Evolutionary conservation across 2,329 filamentous ascomycete genomes (phyloP).

Genomic region (Sporothrix mexicana): DNA sequence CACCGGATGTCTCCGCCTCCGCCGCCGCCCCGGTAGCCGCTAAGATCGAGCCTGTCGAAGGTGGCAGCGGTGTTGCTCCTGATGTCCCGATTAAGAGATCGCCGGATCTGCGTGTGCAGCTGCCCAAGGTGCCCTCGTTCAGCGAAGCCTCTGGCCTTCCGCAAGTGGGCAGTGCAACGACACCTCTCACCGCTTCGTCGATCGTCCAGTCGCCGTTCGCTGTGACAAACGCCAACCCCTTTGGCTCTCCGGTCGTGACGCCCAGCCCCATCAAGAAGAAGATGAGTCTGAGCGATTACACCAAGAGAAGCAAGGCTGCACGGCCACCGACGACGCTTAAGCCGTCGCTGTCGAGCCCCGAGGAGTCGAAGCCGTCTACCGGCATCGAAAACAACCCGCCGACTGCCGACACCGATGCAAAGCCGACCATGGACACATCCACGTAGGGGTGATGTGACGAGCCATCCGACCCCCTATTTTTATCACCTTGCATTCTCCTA

Average conservation of each 20-base stretch:
- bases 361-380: conserved; percentile 50
- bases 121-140: conserved; percentile 55
- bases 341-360: conserved; percentile 45
- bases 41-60: conserved; percentile 28
- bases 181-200: conserved; percentile 54
- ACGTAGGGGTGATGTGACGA: no score
- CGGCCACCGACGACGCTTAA: conserved; percentile 51
- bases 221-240: conserved; percentile 50
- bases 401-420: not conserved
- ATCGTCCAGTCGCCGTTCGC: conserved; percentile 59
- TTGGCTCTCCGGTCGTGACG: conserved; percentile 50
- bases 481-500: not conserved
- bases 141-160: conserved; percentile 39
- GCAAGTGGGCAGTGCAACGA: conserved; percentile 41
- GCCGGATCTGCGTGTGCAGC: conserved; percentile 59
- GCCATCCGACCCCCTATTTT: not conserved
- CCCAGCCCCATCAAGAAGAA: conserved; percentile 71
- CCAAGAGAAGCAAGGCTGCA: conserved; percentile 62
- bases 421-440: not conserved
- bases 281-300: conserved; percentile 69
- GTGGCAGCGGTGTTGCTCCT: conserved; percentile 7
- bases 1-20: not conserved
- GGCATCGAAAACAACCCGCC: conserved; percentile 36
- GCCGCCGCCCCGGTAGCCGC: not conserved
- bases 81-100: conserved; percentile 47